Evolutionary conservation across 2,329 filamentous ascomycete genomes (phyloP), one percentile per base, ranked within the genome.

Genomic region (Cladosporium sp.): DNA sequence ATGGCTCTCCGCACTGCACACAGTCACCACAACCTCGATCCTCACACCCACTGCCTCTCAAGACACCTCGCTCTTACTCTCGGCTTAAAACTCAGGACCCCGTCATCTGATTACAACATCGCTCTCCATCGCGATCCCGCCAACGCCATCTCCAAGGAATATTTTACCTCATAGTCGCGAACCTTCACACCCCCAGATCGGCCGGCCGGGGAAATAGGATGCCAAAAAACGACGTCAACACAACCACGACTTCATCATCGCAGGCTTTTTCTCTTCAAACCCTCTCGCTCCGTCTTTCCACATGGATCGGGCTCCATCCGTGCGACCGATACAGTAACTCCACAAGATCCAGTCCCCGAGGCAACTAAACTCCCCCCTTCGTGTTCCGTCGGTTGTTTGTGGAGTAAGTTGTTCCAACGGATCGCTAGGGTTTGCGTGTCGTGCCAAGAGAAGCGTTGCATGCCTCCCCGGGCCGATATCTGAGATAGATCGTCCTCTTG

Each of bases 391-490:
- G 46, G 39, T 21, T 43, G 39, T 43, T 21, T 43, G 39, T 43
- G 39, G 39, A 43, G 39, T 43, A n/a, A 13, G 28, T 28, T n/a
- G 39, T 43, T 43, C 18, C 39, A n/a, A 43, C n/a, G 2, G 7
- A 43, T 21, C 39, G 18, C n/a, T 43, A 43, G 39, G 39, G 39
- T 30, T 58, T 58, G 26, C 32, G 56, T 46, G 56, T 58, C 32
- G 32, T 43, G 56, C 56, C 56, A 58, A 58, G 56, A 58, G 56
- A 58, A 58, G n/a, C 30, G 34, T 39, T 39, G 16, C 18, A 14
- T 57, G 53, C 28, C 4, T 34, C 11, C 6, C 34, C 56, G 56
- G 56, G 21, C 56, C 56, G 56, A 39, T 58, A 26, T 30, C 39
- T 23, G 21, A 57, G 53, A 21, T 57, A 57, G 53, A 21, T 57